Evolutionary conservation across 2,329 filamentous ascomycete genomes (phyloP).

Genomic region (Neocucurbitaria cava): DNA sequence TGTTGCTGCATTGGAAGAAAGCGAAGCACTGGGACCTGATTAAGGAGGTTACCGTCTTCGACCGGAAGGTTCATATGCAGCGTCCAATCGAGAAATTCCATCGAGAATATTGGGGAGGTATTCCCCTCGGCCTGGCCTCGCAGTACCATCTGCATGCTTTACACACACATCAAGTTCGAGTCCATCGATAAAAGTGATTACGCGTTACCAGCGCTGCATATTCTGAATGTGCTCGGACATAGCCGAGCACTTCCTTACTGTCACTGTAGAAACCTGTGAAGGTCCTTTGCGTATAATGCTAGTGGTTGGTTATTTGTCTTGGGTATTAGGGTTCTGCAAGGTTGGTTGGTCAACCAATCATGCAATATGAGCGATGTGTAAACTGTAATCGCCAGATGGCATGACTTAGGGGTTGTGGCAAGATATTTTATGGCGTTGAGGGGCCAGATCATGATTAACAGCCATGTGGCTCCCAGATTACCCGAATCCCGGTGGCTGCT

Average conservation of each 20-base stretch:
- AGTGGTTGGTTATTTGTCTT: too few species aligned
- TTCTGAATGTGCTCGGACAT: too few species aligned
- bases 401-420: background rate
- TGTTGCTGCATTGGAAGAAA: constrained; percentile 31
- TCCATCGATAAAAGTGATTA: background rate
- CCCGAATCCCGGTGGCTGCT: background rate
- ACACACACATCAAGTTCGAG: constrained; percentile 16
- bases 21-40: constrained; percentile 32
- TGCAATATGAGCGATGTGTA: background rate
- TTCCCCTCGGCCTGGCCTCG: constrained; percentile 31
- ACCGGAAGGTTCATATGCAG: constrained; percentile 7
- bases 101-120: constrained; percentile 24
- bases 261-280: too few species aligned
- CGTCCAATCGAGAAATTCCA: constrained; percentile 13
- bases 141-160: constrained; percentile 32
- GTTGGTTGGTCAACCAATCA: background rate
- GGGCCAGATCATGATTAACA: background rate
- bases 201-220: background rate
- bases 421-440: background rate
- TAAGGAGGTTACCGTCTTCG: constrained; percentile 26
- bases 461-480: background rate
- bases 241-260: too few species aligned
- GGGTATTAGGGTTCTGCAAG: too few species aligned
- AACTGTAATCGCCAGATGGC: background rate
- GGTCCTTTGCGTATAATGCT: too few species aligned